Percentiles rank a stretch among this genome's conserved stretches.
Evolutionary conservation across 192 early-diverging fungal genomes (phyloP).

Genomic region (Irineochytrium annulatum): DNA sequence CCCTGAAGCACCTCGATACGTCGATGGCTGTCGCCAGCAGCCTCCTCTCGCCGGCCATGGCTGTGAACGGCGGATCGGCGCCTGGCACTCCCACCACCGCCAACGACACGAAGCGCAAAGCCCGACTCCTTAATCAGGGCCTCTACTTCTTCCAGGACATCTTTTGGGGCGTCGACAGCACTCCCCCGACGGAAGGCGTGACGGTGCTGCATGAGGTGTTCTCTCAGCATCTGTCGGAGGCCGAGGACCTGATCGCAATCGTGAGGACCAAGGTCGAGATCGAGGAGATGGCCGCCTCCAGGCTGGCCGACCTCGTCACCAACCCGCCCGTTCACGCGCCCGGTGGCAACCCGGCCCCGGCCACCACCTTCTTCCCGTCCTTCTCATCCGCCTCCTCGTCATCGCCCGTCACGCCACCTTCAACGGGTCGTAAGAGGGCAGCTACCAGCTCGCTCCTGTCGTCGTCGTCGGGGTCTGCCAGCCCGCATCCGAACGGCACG

Average conservation of each 20-base stretch:
- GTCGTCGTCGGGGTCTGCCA: too few relatives aligned
- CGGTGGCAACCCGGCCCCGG: not conserved
- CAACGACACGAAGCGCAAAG: too few relatives aligned
- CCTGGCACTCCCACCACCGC: too few relatives aligned
- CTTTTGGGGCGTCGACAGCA: conserved; percentile 31
- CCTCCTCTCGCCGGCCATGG: too few relatives aligned
- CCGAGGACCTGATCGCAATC: conserved; percentile 13
- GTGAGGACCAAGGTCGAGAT: conserved; percentile 11
- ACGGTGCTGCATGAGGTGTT: conserved; percentile 20
- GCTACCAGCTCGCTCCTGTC: too few relatives aligned
- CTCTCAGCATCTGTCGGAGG: conserved; percentile 24
- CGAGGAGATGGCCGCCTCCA: conserved; percentile 15
- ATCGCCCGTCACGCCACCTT: not conserved
- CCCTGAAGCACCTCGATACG: too few relatives aligned
- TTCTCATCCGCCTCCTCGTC: not conserved
- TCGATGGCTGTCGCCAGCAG: too few relatives aligned
- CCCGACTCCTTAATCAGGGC: too few relatives aligned
- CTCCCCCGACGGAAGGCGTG: conserved; percentile 22
- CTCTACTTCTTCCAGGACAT: conserved; percentile 29
- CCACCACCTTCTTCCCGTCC: not conserved
- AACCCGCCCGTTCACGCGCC: not conserved
- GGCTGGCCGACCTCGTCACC: conserved; percentile 15
- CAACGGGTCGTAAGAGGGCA: too few relatives aligned
- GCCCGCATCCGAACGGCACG: too few relatives aligned
- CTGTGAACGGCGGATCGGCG: too few relatives aligned